Evolutionary conservation across 352 stramenopile genomes (phyloP).

Genomic region (Phytophthora ohioensis): DNA sequence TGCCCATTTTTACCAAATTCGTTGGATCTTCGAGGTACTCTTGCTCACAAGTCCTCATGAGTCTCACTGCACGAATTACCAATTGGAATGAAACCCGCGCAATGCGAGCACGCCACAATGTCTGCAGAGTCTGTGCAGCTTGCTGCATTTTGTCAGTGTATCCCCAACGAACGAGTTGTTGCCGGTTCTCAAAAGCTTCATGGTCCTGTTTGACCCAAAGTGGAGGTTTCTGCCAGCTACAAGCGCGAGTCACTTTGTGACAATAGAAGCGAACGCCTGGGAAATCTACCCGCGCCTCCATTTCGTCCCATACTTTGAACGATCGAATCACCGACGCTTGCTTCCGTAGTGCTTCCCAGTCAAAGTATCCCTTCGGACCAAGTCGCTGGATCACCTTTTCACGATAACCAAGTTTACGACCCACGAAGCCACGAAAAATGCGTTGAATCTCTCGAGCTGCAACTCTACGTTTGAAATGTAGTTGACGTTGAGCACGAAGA

Average conservation of each 20-base stretch:
- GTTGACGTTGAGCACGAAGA: constrained; percentile 33
- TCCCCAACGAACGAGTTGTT: constrained; percentile 66
- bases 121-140: constrained; percentile 59
- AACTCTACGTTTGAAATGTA: constrained; percentile 31
- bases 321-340: constrained; percentile 42
- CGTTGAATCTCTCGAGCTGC: constrained; percentile 61
- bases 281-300: constrained; percentile 57
- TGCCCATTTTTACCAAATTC: constrained; percentile 78
- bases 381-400: constrained; percentile 56
- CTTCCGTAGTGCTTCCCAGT: constrained; percentile 57
- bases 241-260: constrained; percentile 71
- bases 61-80: constrained; percentile 64
- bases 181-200: constrained; percentile 51
- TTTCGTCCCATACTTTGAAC: constrained; percentile 84
- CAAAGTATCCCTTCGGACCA: constrained; percentile 66
- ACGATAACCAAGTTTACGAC: constrained; percentile 48
- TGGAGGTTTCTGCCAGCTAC: constrained; percentile 72
- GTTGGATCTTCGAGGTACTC: constrained; percentile 84
- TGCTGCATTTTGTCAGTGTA: constrained; percentile 72
- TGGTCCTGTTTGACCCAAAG: constrained; percentile 63
- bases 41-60: constrained; percentile 77
- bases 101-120: constrained; percentile 59
- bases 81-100: constrained; percentile 67
- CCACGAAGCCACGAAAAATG: constrained; percentile 60
- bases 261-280: constrained; percentile 75